Evolutionary conservation across 1,284 basidiomycete species (phyloP), one percentile per base, ranked within the genome.

Genomic region (Leccinum angustisporum): DNA sequence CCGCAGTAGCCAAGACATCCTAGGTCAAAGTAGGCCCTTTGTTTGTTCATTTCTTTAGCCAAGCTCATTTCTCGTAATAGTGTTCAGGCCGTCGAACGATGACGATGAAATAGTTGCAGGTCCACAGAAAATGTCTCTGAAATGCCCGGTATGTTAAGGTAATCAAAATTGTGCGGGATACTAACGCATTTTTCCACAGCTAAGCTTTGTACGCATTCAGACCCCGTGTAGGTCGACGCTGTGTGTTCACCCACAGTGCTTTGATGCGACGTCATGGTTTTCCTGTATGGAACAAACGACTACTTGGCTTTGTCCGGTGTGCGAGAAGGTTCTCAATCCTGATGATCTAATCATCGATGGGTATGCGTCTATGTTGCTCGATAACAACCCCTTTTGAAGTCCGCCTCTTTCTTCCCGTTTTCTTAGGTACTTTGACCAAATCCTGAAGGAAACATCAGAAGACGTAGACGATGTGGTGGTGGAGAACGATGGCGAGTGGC

Each of bases 261-360:
- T 99, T 74, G 97, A 99, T 75, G 95, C 96, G 0, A 83, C 84
- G 21, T 94, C 92, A 56, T 99, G 96, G 94, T 95, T 92, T 69
- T 91, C 90, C 25, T 87, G 97, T 73, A 99, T 98, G 86, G 93
- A 97, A 70, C 91, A 94, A 77, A 97, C 96, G 5, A 97, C 97
- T 0, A 95, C 95, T 34, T 99, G 94, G 92, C 76, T 90, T 46
- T 99, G 97, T 75, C 97, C 97, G n/a, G 90, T 95, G 43, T 99
- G 97, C 76, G 93, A 93, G 74, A 89, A 86, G 70, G 79, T 81
- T 34, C 76, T 99, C 60, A 86, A 89, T 65, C 80, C 86, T 11
- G 90, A 92, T 43, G 93, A 98, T 62, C 78, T 99, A 34, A 89
- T 97, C 56, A 84, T 97, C 63, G 97, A 99, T 73, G 95, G 94